These are phyloP conservation scores for Clonostachys byssicola DNA, from an alignment of 2,329 filamentous ascomycete species.

Conservation along the genomic window DNA sequence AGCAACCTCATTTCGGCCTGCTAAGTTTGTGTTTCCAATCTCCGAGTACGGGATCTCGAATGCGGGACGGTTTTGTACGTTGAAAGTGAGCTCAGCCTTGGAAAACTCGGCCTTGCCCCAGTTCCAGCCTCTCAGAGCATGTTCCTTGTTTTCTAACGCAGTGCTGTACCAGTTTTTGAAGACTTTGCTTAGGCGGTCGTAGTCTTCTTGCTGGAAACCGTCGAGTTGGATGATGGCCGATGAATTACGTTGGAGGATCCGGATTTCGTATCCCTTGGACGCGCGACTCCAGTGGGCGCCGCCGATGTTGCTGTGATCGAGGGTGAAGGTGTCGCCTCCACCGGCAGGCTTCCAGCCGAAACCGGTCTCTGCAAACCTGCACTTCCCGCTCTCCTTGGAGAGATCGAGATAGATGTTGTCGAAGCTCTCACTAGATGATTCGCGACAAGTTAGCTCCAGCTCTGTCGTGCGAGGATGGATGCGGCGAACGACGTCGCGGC, in stretches of 20 bases:
- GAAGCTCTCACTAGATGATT: constrained; percentile 74
- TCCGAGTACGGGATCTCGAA: constrained; percentile 98
- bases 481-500: not conserved
- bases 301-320: constrained; percentile 81
- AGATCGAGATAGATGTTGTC: constrained; percentile 96
- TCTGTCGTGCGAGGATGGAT: not conserved
- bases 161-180: constrained; percentile 99
- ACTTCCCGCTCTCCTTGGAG: constrained; percentile 88
- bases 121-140: constrained; percentile 95
- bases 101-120: constrained; percentile 98
- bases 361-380: constrained; percentile 89
- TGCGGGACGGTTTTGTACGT: constrained; percentile 91
- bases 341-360: constrained; percentile 91
- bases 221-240: constrained; percentile 89
- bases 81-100: constrained; percentile 93
- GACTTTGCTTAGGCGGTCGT: constrained; percentile 83
- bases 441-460: not conserved
- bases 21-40: constrained; percentile 95
- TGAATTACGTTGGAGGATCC: constrained; percentile 79
- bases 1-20: constrained; percentile 95
- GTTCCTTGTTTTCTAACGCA: constrained; percentile 86
- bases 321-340: constrained; percentile 88
- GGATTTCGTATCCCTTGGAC: constrained; percentile 87
- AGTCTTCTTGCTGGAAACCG: constrained; percentile 92
- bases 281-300: constrained; percentile 93